A percentile compares a stretch with the other conserved stretches of the same genome.
phyloP scores from a whole-genome alignment of 2,329 filamentous ascomycete genomes.

The Botrytis fabae region DNA sequence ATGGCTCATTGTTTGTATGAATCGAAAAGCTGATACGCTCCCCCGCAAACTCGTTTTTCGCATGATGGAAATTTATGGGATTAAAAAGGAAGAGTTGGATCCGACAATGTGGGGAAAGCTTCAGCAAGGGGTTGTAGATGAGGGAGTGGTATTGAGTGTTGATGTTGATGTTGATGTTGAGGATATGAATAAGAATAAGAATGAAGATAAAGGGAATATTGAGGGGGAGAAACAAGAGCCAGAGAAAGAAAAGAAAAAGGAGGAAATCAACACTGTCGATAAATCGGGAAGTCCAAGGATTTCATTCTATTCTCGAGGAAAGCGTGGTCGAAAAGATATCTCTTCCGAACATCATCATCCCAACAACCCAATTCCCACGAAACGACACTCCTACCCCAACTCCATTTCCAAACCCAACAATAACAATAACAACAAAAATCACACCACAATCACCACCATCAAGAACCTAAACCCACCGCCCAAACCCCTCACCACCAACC shows the following conservation, averaged over 20 bases:
- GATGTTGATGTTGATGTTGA: neutral
- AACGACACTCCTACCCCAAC: neutral
- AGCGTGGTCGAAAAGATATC: neutral
- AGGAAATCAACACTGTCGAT: neutral
- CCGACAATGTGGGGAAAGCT: constrained; percentile 28
- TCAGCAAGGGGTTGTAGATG: constrained; percentile 21
- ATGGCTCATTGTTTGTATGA: constrained; percentile 35
- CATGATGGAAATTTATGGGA: constrained; percentile 35
- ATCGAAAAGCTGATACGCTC: constrained; percentile 32
- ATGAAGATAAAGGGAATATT: neutral
- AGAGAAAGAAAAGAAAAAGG: neutral
- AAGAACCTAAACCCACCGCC: neutral
- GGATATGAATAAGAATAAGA: neutral
- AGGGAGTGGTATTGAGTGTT: constrained; percentile 23
- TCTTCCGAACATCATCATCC: neutral
- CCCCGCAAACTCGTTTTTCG: constrained; percentile 28
- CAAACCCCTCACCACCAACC: neutral
- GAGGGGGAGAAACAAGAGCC: neutral
- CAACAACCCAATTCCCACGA: neutral
- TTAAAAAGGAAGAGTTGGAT: constrained; percentile 31
- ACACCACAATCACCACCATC: neutral
- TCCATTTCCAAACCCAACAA: neutral
- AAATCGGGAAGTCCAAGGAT: neutral
- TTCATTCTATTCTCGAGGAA: constrained; percentile 3
- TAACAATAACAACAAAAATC: too few relatives aligned